A percentile compares a stretch with the other conserved stretches of the same genome.
phyloP scores from a whole-genome alignment of 2,329 filamentous ascomycete genomes.

The Penicillium sp. region DNA sequence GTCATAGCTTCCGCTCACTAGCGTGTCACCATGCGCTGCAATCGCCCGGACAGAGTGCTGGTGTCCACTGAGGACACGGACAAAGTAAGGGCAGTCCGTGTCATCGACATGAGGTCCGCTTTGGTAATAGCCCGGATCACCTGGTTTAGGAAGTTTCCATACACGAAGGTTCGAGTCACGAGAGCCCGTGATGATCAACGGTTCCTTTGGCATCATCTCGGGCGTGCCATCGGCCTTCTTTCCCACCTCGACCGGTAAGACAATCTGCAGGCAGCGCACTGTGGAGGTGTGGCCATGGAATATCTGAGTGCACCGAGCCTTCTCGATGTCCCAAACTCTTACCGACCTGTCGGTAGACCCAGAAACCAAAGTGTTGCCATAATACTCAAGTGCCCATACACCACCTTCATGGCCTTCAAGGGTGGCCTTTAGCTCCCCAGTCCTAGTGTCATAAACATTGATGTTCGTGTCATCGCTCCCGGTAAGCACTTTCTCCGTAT shows the following conservation, averaged over 20 bases:
- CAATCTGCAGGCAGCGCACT: slow-evolving; percentile 86
- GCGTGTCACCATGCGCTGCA: slow-evolving; percentile 82
- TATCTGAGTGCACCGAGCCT: slow-evolving; percentile 82
- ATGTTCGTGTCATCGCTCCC: slow-evolving; percentile 97
- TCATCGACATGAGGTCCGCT: slow-evolving; percentile 62
- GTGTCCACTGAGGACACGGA: slow-evolving; percentile 77
- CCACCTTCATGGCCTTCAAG: slow-evolving; percentile 91
- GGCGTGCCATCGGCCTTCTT: slow-evolving; percentile 61
- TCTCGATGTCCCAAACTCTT: slow-evolving; percentile 98
- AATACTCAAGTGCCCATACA: slow-evolving; percentile 94
- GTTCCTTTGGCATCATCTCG: slow-evolving; percentile 86
- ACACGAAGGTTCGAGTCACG: slow-evolving; percentile 88
- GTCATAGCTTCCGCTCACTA: slow-evolving; percentile 97
- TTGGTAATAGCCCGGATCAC: slow-evolving; percentile 69
- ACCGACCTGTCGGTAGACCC: slow-evolving; percentile 94
- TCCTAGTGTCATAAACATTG: slow-evolving; percentile 95
- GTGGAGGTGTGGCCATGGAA: slow-evolving; percentile 98
- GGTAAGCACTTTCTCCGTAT: slow-evolving; percentile 94
- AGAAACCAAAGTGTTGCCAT: slow-evolving; percentile 88
- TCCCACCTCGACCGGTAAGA: slow-evolving; percentile 74
- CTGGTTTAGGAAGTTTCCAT: slow-evolving; percentile 80
- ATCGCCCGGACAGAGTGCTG: slow-evolving; percentile 92
- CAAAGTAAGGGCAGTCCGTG: slow-evolving; percentile 85
- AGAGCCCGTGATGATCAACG: slow-evolving; percentile 92
- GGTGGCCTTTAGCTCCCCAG: slow-evolving; percentile 70